Base-by-base conservation (phyloP, 768 basidiomycete genomes). In the Leccinum barrowsii region DNA sequence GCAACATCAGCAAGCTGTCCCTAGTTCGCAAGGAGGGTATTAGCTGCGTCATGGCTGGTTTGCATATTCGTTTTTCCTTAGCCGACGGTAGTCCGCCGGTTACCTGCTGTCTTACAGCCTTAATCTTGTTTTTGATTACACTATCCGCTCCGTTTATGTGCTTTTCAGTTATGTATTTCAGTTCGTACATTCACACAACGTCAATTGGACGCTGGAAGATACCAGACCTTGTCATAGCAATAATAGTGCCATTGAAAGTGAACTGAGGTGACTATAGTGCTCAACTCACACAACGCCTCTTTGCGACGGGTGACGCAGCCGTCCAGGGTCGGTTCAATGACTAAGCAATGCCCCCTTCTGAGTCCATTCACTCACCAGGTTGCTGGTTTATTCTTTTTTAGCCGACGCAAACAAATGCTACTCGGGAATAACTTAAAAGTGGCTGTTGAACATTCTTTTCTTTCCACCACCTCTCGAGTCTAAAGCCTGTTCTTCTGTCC, bases 1-100 rank as follows among this genome's bases (percentile, higher is more conserved):
- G 55, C 82, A 81, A 67, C 82, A 82, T 57, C 82, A 83, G 62
- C 81, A 82, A 64, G 72, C 75, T 15, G 78, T 81, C 26, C 78
- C 79, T 22, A 78, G 76, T 58, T 80, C 78, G 51, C 80, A 83
- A 70, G 79, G 76, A 63, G 79, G 81, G 51, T 83, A 82, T 75
- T 84, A 77, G 68, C 32, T 59, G 24, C 34, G 57, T 62, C 30
- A 50, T 59, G 52, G 52, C 53, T 57, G 52, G 58, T 53, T 57
- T 62, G 48, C 56, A 60, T 61, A 53, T 62, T 44, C 54, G 13
- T 61, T 63, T 51, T 26, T 58, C 57, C 50, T 52, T 34, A 32
- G 53, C 21, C 48, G 40, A 53, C 44, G 51, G 57, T 60, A 50
- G 55, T 55, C 46, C 34, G n/a, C 60, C 37, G 19, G 54, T 58